Conservation (phyloP, 129 eudicot genomes). For the Helianthus annuus region DNA sequence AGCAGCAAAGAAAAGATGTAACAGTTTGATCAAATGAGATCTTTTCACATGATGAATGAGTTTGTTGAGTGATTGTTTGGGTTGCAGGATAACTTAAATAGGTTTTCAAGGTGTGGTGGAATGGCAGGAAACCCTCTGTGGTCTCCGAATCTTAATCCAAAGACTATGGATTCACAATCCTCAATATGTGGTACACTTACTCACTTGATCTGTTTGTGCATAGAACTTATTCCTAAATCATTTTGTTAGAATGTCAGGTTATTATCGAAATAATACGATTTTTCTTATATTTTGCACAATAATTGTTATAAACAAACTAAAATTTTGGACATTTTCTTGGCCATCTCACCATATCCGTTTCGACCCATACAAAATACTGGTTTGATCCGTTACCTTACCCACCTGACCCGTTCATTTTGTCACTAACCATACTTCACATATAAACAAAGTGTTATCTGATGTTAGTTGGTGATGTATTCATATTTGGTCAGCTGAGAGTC, state of each 20-base stretch:
- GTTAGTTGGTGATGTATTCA: constrained; percentile 10
- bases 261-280: not conserved
- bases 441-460: not conserved
- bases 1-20: not conserved
- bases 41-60: not conserved
- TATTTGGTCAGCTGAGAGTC: constrained; percentile 59
- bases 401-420: not conserved
- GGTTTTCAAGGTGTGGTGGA: constrained; percentile 46
- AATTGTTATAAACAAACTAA: not conserved
- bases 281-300: not conserved
- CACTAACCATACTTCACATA: not conserved
- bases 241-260: not conserved
- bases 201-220: not conserved
- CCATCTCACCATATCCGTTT: not conserved
- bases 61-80: constrained; percentile 2
- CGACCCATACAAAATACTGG: not conserved
- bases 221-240: not conserved
- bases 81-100: constrained; percentile 35
- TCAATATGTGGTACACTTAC: constrained; percentile 69
- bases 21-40: not conserved
- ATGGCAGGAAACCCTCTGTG: constrained; percentile 36
- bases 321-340: not conserved
- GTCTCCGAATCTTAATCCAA: constrained; percentile 51
- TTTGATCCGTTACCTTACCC: not conserved
- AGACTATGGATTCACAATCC: constrained; percentile 70